Base-by-base conservation (phyloP, 139 green algal genomes). In the Chlamydomonas incerta region DNA sequence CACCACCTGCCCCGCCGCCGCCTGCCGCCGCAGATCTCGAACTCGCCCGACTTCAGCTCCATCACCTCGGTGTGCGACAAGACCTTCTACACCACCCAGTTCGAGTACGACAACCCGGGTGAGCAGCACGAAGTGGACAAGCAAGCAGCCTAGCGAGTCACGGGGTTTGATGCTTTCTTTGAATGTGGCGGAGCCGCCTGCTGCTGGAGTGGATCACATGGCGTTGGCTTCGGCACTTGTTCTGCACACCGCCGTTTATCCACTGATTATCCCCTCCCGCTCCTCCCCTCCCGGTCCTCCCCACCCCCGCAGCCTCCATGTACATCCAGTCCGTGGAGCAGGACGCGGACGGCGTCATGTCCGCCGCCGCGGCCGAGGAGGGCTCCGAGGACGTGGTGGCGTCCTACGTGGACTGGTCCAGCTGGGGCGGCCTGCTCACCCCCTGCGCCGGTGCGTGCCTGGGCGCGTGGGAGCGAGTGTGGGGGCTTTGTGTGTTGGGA, bases 341-440 rank as follows among this genome's bases (percentile, higher is more conserved):
- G 74, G 52, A 80, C 73, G 21, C 4, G 21, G 4, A 10, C 57
- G 74, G 74, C 34, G 31, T 17, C 46, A 23, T 81, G 73, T n/a
- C 17, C 34, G 1, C 2, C 23, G 50, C 29, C 37, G 41, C 5
- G 41, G 41, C 41, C 6, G 41, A 50, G 41, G 41, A 50, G 41
- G 41, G 8, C 41, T 50, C 41, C 6, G 41, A 50, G 6, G 41
- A 50, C 6, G 29, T 23, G 9, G 26, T 46, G n/a, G 41, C 80
- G 1, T 11, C 52, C 50, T 55, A 37, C 52, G 55, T 88, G 34
- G 81, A 90, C 81, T 90, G 81, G 80, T 63, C 15, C 3, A 31
- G 41, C 37, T 85, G 74, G 81, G 87, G 87, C 34, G 87, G 87
- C 31, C 63, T 90, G n/a, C 34, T 57, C 29, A 72, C 34, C 6